A percentile compares a stretch with the other conserved stretches of the same genome.
phyloP scores from a whole-genome alignment of 2,329 filamentous ascomycete species.

The Periconia sp. region DNA sequence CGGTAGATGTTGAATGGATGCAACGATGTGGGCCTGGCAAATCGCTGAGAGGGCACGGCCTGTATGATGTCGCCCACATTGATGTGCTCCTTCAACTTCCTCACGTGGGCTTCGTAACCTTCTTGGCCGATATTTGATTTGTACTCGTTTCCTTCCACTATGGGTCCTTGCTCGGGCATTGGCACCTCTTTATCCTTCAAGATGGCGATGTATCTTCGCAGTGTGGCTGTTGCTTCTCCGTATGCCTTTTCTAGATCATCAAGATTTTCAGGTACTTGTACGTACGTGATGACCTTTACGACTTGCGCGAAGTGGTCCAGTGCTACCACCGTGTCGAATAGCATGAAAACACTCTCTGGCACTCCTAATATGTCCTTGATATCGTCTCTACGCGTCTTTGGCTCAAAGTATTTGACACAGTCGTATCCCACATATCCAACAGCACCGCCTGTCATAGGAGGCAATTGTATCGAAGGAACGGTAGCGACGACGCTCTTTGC shows the following conservation, averaged over 20 bases:
- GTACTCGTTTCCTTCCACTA: conserved; percentile 74
- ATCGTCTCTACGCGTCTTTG: conserved; percentile 83
- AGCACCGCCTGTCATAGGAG: conserved; percentile 85
- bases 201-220: conserved; percentile 69
- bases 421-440: conserved; percentile 98
- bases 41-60: conserved; percentile 90
- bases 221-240: conserved; percentile 62
- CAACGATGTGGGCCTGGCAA: conserved; percentile 83
- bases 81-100: conserved; percentile 85
- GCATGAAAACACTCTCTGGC: conserved; percentile 94
- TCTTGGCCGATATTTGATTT: conserved; percentile 86
- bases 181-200: conserved; percentile 75
- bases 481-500: conserved; percentile 76
- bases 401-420: conserved; percentile 96
- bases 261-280: conserved; percentile 62
- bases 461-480: conserved; percentile 79
- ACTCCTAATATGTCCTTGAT: conserved; percentile 87
- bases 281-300: conserved; percentile 90
- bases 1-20: conserved; percentile 99
- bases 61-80: conserved; percentile 93
- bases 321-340: conserved; percentile 91
- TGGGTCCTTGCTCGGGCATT: conserved; percentile 73
- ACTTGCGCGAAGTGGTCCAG: conserved; percentile 94
- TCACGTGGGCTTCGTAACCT: conserved; percentile 92
- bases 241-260: conserved; percentile 69